Evolutionary conservation across 1,139 yeast genomes (phyloP).

Genomic region (Protomyces lactucae-debilis): DNA sequence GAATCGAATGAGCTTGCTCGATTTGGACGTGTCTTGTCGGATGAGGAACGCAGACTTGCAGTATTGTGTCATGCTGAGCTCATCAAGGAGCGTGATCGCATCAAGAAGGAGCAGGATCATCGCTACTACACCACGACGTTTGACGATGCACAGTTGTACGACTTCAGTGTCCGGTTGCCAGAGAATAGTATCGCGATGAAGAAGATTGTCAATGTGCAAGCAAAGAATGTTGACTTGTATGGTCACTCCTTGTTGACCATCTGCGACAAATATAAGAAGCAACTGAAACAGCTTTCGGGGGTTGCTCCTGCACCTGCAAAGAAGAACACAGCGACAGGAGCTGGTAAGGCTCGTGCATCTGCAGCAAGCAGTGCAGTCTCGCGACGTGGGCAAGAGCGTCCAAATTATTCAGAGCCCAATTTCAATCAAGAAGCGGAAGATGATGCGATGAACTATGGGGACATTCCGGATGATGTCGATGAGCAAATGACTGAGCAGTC

Average conservation of each 20-base stretch:
- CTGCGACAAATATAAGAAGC: conserved; percentile 2
- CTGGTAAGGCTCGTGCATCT: neutral
- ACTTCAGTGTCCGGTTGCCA: neutral
- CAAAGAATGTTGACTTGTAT: neutral
- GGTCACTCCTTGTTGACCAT: conserved; percentile 6
- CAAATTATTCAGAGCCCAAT: conserved; percentile 14
- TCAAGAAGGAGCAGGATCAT: neutral
- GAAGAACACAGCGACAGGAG: neutral
- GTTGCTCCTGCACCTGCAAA: neutral
- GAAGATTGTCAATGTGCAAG: neutral
- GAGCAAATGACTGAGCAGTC: conserved; percentile 1
- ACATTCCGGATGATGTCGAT: neutral
- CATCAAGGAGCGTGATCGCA: neutral
- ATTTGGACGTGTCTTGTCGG: neutral
- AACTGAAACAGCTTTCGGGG: conserved; percentile 1
- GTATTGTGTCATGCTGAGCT: neutral
- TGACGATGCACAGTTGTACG: neutral
- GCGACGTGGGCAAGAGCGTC: neutral
- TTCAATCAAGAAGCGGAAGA: conserved; percentile 18
- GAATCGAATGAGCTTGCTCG: neutral
- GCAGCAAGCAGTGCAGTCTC: neutral
- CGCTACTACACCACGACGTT: neutral
- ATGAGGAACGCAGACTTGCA: neutral
- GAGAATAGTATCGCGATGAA: neutral
- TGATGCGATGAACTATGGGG: conserved; percentile 8